Evolutionary conservation across 352 stramenopile genomes (phyloP), one percentile per base, ranked within the genome.

Genomic region (Pythium brassicae): DNA sequence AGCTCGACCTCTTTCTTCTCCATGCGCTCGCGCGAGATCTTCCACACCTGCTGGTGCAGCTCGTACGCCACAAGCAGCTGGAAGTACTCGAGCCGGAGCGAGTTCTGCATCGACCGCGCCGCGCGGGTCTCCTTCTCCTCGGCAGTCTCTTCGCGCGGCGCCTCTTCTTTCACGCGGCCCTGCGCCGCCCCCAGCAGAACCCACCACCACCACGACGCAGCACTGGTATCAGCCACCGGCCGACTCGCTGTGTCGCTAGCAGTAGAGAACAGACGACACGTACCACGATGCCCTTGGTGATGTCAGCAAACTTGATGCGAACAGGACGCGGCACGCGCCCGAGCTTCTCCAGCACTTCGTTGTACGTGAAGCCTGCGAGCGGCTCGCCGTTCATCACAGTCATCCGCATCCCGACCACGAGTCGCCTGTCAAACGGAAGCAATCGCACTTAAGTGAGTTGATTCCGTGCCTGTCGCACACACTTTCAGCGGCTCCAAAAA

Each of bases 231-330:
- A 48, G 44, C 26, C 17, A 32, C 26, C n/a, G n/a, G n/a, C n/a
- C n/a, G n/a, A n/a, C n/a, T n/a, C n/a, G n/a, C n/a, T 35, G 5
- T 35, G 29, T 35, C 29, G n/a, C 19, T 3, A 46, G 20, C 8
- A 46, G n/a, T 9, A 15, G 40, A 20, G 8, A 43, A 22, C 4
- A 19, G 12, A 4, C 1, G 25, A 51, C n/a, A 71, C 67, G 23
- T 66, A 82, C 69, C 47, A 95, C 83, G 67, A 95, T 92, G n/a
- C 85, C 85, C 60, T 87, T 86, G 0, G 74, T 69, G 20, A 87
- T 78, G 55, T 95, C 83, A 5, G 83, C 84, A 60, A 95, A 95
- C 57, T 90, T 90, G 34, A 95, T 91, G 8, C 75, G 74, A 14
- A 95, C 62, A 26, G 85, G 85, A 17, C 85, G 77, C 8, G 65